Evolutionary conservation across 768 basidiomycete genomes (phyloP).

Genomic region (Thelephora aurantiotincta): DNA sequence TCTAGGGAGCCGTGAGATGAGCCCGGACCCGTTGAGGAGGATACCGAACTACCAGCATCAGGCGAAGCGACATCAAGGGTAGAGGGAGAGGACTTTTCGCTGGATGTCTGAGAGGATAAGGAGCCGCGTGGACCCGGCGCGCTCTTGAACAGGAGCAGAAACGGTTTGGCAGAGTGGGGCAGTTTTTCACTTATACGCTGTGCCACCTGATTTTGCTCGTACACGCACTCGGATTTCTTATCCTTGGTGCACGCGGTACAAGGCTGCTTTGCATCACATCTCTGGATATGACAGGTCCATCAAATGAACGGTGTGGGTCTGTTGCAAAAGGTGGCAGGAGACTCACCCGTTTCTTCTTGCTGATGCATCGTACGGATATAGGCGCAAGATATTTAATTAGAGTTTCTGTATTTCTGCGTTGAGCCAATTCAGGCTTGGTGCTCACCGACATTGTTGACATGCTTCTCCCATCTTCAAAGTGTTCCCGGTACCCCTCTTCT

Average conservation of each 20-base stretch:
- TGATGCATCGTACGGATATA: background rate
- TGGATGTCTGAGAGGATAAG: no score
- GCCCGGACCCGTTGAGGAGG: no score
- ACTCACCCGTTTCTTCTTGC: background rate
- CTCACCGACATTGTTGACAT: background rate
- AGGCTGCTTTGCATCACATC: background rate
- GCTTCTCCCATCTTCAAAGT: background rate
- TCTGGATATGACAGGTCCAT: no score
- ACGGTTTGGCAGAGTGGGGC: background rate
- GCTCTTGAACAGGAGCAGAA: background rate
- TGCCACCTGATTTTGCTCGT: background rate
- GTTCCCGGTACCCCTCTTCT: background rate
- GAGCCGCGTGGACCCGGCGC: no score
- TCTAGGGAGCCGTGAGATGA: no score
- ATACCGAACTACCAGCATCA: no score
- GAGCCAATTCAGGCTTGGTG: background rate
- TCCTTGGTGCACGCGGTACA: background rate
- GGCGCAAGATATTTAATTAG: background rate
- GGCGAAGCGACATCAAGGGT: background rate
- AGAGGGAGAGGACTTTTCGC: background rate
- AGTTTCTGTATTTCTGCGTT: no score
- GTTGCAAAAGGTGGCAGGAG: background rate
- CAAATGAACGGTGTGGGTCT: background rate
- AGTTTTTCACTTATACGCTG: background rate
- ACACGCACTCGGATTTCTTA: background rate